Conservation (phyloP, 163 green algal species). For the Chloromonas sp. region DNA sequence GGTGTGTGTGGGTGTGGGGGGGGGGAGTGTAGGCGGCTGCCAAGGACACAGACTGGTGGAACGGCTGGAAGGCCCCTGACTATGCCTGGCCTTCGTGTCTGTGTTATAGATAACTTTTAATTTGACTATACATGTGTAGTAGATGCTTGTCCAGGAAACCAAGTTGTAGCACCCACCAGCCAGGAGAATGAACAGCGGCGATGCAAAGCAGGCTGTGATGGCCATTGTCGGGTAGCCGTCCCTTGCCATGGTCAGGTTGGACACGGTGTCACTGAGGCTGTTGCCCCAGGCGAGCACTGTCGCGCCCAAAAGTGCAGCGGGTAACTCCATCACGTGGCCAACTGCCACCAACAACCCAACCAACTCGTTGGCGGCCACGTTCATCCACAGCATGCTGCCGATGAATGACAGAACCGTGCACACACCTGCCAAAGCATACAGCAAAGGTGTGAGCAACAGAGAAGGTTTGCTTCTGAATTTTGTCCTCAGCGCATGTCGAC, state of each 20-base stretch:
- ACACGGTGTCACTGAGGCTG: constrained; percentile 65
- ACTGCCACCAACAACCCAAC: constrained; percentile 23
- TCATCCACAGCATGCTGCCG: constrained; percentile 43
- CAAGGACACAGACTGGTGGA: no score
- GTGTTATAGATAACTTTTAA: no score
- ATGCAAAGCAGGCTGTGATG: constrained; percentile 73
- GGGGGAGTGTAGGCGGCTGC: no score
- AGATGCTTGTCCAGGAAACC: no score
- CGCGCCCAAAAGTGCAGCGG: constrained; percentile 18
- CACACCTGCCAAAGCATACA: constrained; percentile 20
- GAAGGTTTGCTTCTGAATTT: no score
- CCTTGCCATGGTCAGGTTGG: constrained; percentile 54
- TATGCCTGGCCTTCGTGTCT: no score
- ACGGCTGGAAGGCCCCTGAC: no score
- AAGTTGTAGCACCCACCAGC: constrained; percentile 25
- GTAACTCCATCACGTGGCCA: constrained; percentile 12
- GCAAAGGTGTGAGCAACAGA: background rate
- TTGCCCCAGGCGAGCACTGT: constrained; percentile 84
- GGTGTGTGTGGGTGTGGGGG: background rate
- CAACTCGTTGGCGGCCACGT: constrained; percentile 32
- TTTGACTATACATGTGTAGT: no score
- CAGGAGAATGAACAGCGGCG: constrained; percentile 73
- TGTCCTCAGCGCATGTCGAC: no score
- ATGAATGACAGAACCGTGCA: constrained; percentile 43
- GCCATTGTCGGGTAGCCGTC: constrained; percentile 63